These are phyloP conservation scores for Pterocarpus macrocarpus DNA, from an alignment of 306 rosid genomes.

Conservation along the genomic window DNA sequence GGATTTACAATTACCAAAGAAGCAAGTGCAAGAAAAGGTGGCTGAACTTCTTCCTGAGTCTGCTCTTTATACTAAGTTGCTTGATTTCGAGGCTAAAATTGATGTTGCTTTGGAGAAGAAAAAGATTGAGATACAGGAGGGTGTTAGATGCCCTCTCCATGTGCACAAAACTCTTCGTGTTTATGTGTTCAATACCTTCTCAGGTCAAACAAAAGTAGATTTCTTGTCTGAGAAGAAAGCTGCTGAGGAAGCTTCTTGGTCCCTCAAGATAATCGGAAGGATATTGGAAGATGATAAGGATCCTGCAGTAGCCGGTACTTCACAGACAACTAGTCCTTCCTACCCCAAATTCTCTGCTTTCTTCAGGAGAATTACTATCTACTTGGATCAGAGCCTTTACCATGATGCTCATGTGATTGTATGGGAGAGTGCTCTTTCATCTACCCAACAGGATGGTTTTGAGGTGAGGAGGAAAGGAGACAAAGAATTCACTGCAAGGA, in stretches of 20 bases:
- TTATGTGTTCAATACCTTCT: constrained; percentile 84
- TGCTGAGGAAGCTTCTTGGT: constrained; percentile 81
- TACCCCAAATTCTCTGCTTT: constrained; percentile 77
- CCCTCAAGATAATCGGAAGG: constrained; percentile 91
- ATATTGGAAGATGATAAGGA: constrained; percentile 79
- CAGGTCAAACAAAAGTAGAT: constrained; percentile 52
- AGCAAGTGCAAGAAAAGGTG: constrained; percentile 69
- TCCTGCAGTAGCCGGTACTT: constrained; percentile 41
- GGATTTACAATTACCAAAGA: constrained; percentile 57
- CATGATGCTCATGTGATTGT: constrained; percentile 76
- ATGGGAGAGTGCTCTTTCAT: constrained; percentile 84
- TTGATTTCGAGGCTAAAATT: constrained; percentile 73
- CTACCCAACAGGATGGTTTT: constrained; percentile 79
- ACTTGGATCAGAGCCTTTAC: constrained; percentile 82
- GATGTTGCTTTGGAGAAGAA: constrained; percentile 71
- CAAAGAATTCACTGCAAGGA: constrained; percentile 75
- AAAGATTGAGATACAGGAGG: constrained; percentile 76
- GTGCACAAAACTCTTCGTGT: constrained; percentile 75
- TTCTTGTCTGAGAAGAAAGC: constrained; percentile 48
- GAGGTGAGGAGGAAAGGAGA: constrained; percentile 95
- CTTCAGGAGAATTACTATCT: constrained; percentile 80
- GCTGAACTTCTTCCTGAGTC: constrained; percentile 77
- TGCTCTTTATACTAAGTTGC: constrained; percentile 73
- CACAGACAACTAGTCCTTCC: constrained; percentile 46
- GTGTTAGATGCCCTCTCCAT: constrained; percentile 60